A percentile compares a stretch with the other conserved stretches of the same genome.
These are phyloP conservation scores for Metschnikowia drakensbergensis DNA, from an alignment of 805 yeast genomes.

Conservation along the genomic window DNA sequence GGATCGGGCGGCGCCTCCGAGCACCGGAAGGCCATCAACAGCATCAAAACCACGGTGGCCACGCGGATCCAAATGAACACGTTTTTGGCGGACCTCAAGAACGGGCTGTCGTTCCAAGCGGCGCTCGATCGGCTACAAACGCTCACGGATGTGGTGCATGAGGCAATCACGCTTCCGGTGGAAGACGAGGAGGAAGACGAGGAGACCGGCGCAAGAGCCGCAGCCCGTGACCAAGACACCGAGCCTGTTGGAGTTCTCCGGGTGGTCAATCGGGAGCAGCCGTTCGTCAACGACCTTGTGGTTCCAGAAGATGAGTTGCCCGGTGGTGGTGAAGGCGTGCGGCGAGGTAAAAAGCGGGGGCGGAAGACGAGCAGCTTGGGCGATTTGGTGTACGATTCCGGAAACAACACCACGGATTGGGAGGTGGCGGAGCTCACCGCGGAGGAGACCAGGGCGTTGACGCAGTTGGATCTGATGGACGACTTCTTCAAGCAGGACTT, in stretches of 20 bases:
- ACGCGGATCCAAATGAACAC: constrained; percentile 42
- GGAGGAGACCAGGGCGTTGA: constrained; percentile 34
- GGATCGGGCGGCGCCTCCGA: constrained; percentile 20
- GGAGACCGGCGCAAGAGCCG: constrained; percentile 29
- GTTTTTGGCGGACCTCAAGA: constrained; percentile 36
- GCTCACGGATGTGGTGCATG: constrained; percentile 41
- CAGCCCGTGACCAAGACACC: constrained; percentile 24
- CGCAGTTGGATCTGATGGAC: constrained; percentile 32
- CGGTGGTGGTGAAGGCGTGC: not conserved
- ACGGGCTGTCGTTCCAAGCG: constrained; percentile 47
- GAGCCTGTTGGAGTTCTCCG: constrained; percentile 56
- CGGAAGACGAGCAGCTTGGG: constrained; percentile 9
- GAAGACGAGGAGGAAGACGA: constrained; percentile 38
- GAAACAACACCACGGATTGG: constrained; percentile 15
- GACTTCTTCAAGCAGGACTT: constrained; percentile 38
- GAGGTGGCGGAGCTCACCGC: constrained; percentile 34
- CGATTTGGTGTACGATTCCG: constrained; percentile 10
- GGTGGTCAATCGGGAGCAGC: constrained; percentile 45
- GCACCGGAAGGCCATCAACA: constrained; percentile 16
- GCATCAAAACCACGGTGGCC: constrained; percentile 37
- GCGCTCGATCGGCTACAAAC: constrained; percentile 54
- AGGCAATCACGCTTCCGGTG: constrained; percentile 46
- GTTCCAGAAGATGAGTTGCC: constrained; percentile 40
- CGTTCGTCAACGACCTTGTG: constrained; percentile 50
- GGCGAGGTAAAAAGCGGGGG: constrained; percentile 8